Conservation (phyloP, 1,284 basidiomycete species). For the Ustilago tritici region DNA sequence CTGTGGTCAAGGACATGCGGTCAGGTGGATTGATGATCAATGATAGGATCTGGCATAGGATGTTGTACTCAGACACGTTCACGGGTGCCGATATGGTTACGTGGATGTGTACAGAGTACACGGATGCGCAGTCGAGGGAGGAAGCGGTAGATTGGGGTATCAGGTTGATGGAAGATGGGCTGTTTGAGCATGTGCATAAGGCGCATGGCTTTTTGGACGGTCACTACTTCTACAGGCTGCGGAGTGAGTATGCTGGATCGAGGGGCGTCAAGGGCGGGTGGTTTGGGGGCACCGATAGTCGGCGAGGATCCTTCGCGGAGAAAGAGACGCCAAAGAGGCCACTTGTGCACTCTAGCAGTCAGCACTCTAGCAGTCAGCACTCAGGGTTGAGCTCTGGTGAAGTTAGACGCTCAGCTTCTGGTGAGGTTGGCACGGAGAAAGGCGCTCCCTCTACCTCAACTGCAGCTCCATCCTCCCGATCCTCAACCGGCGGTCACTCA, state of each 20-base stretch:
- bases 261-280: slow-evolving; percentile 28
- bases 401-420: not conserved
- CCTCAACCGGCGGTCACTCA: slow-evolving; percentile 31
- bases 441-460: not conserved
- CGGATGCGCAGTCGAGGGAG: slow-evolving; percentile 61
- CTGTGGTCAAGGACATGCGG: slow-evolving; percentile 62
- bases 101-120: slow-evolving; percentile 64
- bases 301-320: slow-evolving; percentile 33
- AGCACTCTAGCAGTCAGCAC: slow-evolving; percentile 21
- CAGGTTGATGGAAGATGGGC: slow-evolving; percentile 55
- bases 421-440: slow-evolving; percentile 10
- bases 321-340: slow-evolving; percentile 32
- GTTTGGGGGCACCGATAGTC: slow-evolving; percentile 47
- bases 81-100: slow-evolving; percentile 67
- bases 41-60: slow-evolving; percentile 66
- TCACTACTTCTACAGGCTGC: slow-evolving; percentile 66
- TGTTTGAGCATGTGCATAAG: slow-evolving; percentile 65
- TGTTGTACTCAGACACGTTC: slow-evolving; percentile 64
- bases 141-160: slow-evolving; percentile 63
- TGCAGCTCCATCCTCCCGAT: slow-evolving; percentile 9
- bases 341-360: slow-evolving; percentile 21
- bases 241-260: slow-evolving; percentile 40
- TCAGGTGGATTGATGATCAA: slow-evolving; percentile 60
- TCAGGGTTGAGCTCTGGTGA: slow-evolving; percentile 15
- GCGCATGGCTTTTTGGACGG: slow-evolving; percentile 67